Base-by-base conservation (phyloP, 2,329 filamentous ascomycete genomes). In the Diaporthe caulivora region DNA sequence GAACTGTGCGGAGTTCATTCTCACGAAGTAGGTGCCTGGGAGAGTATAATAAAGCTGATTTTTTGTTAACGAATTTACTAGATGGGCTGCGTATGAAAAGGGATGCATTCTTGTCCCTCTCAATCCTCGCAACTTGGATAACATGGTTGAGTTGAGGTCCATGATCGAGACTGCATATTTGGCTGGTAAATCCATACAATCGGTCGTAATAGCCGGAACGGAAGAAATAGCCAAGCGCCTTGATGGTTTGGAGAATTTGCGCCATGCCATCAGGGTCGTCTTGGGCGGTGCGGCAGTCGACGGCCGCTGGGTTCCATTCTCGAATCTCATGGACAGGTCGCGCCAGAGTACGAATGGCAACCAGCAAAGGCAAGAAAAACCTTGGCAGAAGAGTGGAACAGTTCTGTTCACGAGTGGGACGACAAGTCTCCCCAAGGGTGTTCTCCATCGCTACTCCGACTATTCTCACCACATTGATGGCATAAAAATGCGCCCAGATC, bases 401-500 rank as follows among this genome's bases (percentile, higher is more conserved):
- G 55, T 58, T 10, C 10, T 58, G 34, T 58, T 58, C 55, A 58
- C 55, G 21, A 58, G 55, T 21, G 55, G 55, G 26, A 58, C 55
- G 11, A 58, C 34, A 2, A 58, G 55, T 15, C 55, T 58, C 10
- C 55, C 55, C 4, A 58, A 58, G 26, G 55, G 55, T 8, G 55
- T 58, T n/a, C 13, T 58, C 6, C 55, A 58, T 37, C 55, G 55
- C n/a, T 58, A 58, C 55, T 40, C 34, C 26, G 55, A 58, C 21
- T 58, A 58, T n/a, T 58, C 55, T 1, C 55, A 58, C n/a, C 55
- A 58, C n/a, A 21, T 58, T 3, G 55, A 58, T 31, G 55, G 55
- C n/a, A 58, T 58, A 7, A 58, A 58, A n/a, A 58, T 58, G 55
- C 34, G n/a, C 40, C 55, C 55, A 58, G 55, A 58, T 58, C 55